phyloP scores from a whole-genome alignment of 495 filamentous ascomycete species.

The Darksidea phi region DNA sequence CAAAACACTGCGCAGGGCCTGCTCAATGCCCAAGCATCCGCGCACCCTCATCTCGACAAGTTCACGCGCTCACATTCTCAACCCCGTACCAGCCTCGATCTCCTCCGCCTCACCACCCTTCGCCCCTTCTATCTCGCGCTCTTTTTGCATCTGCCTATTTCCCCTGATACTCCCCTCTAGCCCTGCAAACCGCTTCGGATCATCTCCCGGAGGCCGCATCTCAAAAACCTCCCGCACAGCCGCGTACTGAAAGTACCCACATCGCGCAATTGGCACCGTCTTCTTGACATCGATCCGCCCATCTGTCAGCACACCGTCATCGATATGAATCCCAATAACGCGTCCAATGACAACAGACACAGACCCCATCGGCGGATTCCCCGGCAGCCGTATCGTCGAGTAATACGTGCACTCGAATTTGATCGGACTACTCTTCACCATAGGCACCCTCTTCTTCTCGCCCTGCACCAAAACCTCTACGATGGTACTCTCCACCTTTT shows the following conservation, averaged over 20 bases:
- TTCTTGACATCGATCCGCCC: conserved; percentile 55
- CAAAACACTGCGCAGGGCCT: too few relatives aligned
- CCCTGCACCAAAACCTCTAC: conserved; percentile 12
- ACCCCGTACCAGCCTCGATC: too few relatives aligned
- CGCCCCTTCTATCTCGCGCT: not conserved
- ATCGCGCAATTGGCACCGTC: conserved; percentile 58
- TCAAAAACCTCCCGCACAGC: conserved; percentile 54
- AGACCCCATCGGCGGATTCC: conserved; percentile 54
- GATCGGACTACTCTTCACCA: conserved; percentile 54
- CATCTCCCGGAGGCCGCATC: conserved; percentile 46
- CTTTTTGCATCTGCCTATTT: conserved; percentile 13
- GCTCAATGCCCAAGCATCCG: too few relatives aligned
- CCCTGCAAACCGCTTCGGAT: conserved; percentile 27
- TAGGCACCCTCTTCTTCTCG: conserved; percentile 38
- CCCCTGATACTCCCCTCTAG: conserved; percentile 40
- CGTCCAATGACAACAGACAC: conserved; percentile 57
- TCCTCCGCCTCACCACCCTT: too few relatives aligned
- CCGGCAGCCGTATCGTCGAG: conserved; percentile 52
- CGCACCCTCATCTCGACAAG: too few relatives aligned
- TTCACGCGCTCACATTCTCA: too few relatives aligned
- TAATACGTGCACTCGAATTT: conserved; percentile 59
- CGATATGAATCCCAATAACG: conserved; percentile 57
- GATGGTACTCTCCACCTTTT: conserved; percentile 47
- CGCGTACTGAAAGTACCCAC: conserved; percentile 59
- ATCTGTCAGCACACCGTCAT: conserved; percentile 51